Conservation (phyloP, 257 asterid species). For the Cinchona pubescens region DNA sequence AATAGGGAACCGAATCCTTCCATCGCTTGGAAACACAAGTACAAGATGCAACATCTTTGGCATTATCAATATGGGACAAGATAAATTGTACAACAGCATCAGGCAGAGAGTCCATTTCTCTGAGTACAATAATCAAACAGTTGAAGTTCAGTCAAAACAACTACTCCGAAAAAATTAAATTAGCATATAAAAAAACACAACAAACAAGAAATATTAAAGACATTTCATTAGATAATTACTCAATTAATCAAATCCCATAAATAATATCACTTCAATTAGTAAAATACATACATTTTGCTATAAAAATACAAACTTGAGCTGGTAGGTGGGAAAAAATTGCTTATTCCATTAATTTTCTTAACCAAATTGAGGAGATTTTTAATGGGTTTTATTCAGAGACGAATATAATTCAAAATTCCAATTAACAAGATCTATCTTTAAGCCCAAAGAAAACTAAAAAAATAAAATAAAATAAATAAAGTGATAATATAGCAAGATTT, state of each 20-base stretch:
- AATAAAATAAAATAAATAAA: neutral
- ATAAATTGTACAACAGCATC: slow-evolving; percentile 72
- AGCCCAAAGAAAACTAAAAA: neutral
- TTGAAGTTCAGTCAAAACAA: slow-evolving; percentile 19
- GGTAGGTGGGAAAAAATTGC: neutral
- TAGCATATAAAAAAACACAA: neutral
- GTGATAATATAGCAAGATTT: neutral
- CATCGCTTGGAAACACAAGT: slow-evolving; percentile 80
- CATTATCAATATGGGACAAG: slow-evolving; percentile 58
- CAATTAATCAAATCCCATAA: neutral
- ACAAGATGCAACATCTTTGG: slow-evolving; percentile 86
- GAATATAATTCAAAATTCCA: neutral
- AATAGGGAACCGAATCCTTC: slow-evolving; percentile 73
- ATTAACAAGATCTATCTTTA: neutral
- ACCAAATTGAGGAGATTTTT: neutral
- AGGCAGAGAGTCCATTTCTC: slow-evolving; percentile 78
- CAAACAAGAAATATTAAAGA: neutral
- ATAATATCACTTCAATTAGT: neutral
- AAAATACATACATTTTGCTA: neutral
- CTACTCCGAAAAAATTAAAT: neutral
- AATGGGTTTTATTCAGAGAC: neutral
- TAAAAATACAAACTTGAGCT: neutral
- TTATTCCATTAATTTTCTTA: neutral
- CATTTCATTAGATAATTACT: neutral
- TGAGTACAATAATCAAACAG: slow-evolving; percentile 46